A percentile compares a stretch with the other conserved stretches of the same genome.
These are phyloP conservation scores for Parathielavia appendiculata DNA, from an alignment of 495 filamentous ascomycete genomes.

Conservation along the genomic window DNA sequence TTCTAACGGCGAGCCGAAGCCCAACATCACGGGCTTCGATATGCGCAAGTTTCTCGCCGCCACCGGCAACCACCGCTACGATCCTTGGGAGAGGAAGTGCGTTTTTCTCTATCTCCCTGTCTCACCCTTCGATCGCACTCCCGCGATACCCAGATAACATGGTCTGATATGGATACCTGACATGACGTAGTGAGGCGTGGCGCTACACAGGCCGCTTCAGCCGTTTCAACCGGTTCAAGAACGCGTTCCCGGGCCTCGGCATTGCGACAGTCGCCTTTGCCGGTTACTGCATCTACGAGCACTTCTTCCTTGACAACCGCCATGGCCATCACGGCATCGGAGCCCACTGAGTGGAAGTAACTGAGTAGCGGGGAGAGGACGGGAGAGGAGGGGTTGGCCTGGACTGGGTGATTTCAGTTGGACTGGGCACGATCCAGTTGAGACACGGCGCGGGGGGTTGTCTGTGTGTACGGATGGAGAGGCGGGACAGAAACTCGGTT, in stretches of 20 bases:
- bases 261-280: constrained; percentile 88
- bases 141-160: background rate
- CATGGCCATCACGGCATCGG: constrained; percentile 56
- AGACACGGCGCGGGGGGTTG: too few species aligned
- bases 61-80: constrained; percentile 61
- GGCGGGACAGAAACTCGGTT: too few species aligned
- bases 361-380: background rate
- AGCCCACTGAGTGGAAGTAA: constrained; percentile 28
- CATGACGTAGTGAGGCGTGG: constrained; percentile 73
- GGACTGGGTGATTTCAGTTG: too few species aligned
- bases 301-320: constrained; percentile 69
- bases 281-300: constrained; percentile 81
- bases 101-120: constrained; percentile 20
- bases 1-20: constrained; percentile 44
- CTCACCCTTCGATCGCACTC: background rate
- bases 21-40: constrained; percentile 83
- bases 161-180: background rate
- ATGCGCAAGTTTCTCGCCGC: constrained; percentile 64
- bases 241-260: constrained; percentile 81
- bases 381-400: background rate
- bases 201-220: constrained; percentile 84
- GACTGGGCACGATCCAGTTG: too few species aligned
- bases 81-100: constrained; percentile 82
- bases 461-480: too few species aligned
- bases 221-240: constrained; percentile 80